Conservation (phyloP, 2,329 filamentous ascomycete species). For the Penicillium sp. region DNA sequence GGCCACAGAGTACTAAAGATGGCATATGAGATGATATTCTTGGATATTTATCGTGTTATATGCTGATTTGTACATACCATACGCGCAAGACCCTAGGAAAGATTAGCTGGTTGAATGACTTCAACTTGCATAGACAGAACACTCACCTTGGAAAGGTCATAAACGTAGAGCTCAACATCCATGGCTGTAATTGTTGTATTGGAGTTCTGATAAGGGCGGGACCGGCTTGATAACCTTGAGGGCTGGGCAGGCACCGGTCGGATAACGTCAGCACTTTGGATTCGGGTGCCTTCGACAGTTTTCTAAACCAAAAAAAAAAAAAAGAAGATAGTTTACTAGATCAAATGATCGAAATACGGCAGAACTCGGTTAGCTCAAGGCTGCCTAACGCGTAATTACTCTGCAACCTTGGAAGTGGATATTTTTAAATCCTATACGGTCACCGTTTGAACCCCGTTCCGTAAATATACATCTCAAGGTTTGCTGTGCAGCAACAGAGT, state of each 20-base stretch:
- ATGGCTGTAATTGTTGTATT: slow-evolving; percentile 44
- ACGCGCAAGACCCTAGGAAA: slow-evolving; percentile 54
- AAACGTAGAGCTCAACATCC: slow-evolving; percentile 76
- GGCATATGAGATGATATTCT: background rate
- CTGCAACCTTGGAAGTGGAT: background rate
- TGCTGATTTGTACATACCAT: slow-evolving; percentile 37
- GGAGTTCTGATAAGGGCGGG: background rate
- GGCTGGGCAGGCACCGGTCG: slow-evolving; percentile 19
- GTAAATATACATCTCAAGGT: background rate
- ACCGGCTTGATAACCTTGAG: slow-evolving; percentile 8
- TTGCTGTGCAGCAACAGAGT: background rate
- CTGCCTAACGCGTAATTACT: background rate
- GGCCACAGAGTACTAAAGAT: slow-evolving; percentile 53
- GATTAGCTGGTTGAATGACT: background rate
- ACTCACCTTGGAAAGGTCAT: slow-evolving; percentile 67
- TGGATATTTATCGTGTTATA: background rate
- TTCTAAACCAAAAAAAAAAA: slow-evolving; percentile 9
- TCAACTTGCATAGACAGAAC: background rate
- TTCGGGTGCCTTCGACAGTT: slow-evolving; percentile 20
- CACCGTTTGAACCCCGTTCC: background rate
- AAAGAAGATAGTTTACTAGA: background rate
- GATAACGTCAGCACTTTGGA: slow-evolving; percentile 29
- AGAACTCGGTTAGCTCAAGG: background rate
- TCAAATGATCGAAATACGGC: background rate
- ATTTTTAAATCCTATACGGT: background rate